Evolutionary conservation across 1,284 basidiomycete genomes (phyloP).

Genomic region (Mycena citricolor): DNA sequence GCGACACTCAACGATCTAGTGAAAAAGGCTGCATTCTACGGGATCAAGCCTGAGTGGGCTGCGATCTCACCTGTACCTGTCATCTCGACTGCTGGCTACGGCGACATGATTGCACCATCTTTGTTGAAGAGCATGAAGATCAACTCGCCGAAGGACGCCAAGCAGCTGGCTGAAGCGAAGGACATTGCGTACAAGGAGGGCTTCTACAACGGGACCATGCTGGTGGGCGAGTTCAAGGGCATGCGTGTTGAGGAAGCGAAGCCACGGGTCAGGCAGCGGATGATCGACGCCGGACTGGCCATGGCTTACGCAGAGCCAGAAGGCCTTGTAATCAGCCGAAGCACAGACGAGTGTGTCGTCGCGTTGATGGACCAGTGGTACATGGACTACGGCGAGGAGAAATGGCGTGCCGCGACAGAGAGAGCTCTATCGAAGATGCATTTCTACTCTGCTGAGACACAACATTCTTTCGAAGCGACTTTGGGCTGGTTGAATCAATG

Average conservation of each 20-base stretch:
- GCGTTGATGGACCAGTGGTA: constrained; percentile 99
- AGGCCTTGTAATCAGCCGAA: constrained; percentile 86
- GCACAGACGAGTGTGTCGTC: constrained; percentile 95
- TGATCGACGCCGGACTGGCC: constrained; percentile 81
- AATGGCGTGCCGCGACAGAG: constrained; percentile 86
- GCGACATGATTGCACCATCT: constrained; percentile 88
- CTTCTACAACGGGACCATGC: constrained; percentile 92
- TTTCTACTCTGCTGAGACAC: constrained; percentile 86
- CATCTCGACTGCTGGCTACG: constrained; percentile 86
- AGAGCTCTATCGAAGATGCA: constrained; percentile 90
- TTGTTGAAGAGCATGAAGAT: constrained; percentile 92
- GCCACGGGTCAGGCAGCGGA: constrained; percentile 79
- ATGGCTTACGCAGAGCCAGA: constrained; percentile 97
- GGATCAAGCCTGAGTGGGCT: constrained; percentile 90
- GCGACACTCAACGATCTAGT: constrained; percentile 88
- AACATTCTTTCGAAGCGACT: constrained; percentile 89
- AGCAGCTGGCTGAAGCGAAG: constrained; percentile 94
- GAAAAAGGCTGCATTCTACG: constrained; percentile 98
- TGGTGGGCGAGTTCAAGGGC: constrained; percentile 88
- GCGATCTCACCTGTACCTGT: constrained; percentile 87
- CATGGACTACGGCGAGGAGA: constrained; percentile 92
- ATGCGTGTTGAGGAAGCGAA: constrained; percentile 89
- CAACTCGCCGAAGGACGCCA: constrained; percentile 91
- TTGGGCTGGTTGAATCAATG: constrained; percentile 97
- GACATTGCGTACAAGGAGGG: constrained; percentile 99